Percentiles rank a stretch among this genome's conserved stretches.
Conservation (phyloP, 192 early-diverging fungal species). For the Thoreauomyces humboldtii region DNA sequence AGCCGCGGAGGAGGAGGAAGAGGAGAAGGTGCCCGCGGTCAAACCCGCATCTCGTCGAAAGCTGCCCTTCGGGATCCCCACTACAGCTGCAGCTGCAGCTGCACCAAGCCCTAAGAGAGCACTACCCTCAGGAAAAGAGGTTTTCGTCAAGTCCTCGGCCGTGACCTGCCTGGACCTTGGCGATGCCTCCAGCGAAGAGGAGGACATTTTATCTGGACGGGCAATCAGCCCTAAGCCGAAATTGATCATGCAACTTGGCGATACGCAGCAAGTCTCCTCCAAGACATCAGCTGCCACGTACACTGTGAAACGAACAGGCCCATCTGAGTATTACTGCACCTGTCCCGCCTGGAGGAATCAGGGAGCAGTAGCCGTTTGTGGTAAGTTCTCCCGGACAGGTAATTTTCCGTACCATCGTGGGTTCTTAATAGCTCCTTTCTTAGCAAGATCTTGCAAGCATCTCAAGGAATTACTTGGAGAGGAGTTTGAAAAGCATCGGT, state of each 20-base stretch:
- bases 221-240: conserved; percentile 13
- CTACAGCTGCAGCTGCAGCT: background rate
- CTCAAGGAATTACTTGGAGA: conserved; percentile 44
- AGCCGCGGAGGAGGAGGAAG: conserved; percentile 19
- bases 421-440: conserved; percentile 34
- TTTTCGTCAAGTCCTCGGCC: background rate
- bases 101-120: background rate
- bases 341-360: conserved; percentile 38
- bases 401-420: conserved; percentile 14
- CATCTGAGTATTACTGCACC: conserved; percentile 47
- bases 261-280: conserved; percentile 9
- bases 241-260: conserved; percentile 35
- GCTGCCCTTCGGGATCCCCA: too few species aligned
- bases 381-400: conserved; percentile 1
- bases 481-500: conserved; percentile 36
- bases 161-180: conserved; percentile 29
- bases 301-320: conserved; percentile 41
- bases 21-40: background rate
- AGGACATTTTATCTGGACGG: too few species aligned
- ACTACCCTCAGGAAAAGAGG: background rate
- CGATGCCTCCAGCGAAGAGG: too few species aligned
- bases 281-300: conserved; percentile 28
- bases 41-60: too few species aligned
- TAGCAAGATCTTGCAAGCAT: conserved; percentile 47
- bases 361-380: conserved; percentile 34